Base-by-base conservation (phyloP, 2,329 filamentous ascomycete species). In the Nemania sp. region DNA sequence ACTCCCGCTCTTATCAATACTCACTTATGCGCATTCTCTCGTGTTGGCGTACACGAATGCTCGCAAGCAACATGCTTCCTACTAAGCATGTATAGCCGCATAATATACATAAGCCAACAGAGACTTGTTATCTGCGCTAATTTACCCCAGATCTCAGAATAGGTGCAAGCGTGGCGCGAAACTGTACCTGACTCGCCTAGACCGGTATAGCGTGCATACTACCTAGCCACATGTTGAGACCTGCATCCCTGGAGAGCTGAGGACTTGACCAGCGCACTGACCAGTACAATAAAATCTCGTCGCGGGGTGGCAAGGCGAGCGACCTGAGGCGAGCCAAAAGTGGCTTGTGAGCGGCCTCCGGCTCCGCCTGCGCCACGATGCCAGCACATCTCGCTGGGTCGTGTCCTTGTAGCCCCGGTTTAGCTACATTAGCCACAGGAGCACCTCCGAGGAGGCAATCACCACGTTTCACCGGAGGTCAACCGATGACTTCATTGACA, bases 321-420 rank as follows among this genome's bases (percentile, higher is more conserved):
- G 48, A 49, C 37, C 44, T 33, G 33, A 42, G 48, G 56, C 45
- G 51, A 54, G 39, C 17, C 22, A 31, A 50, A 49, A 40, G 54
- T 48, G 52, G 48, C 54, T 59, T 31, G 54, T 45, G 50, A 57
- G 50, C 57, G 54, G 57, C 57, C 57, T 57, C 57, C 57, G 33
- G 9, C 37, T 46, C 50, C 46, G 50, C 48, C 54, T 50, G 12
- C 28, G 49, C 54, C 54, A 52, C 36, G 31, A 12, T 51, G 41
- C 50, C 49, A 48, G 31, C 46, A 4, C 42, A 44, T 47, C 24
- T 11, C 44, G 6, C 23, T 41, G 23, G 30, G 17, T 42, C 14
- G 2, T 15, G n/a, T 19, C 26, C 20, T 15, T 14, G 7, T 20
- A 39, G 45, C 50, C 50, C 54, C 54, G 30, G 52, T 49, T 39